Evolutionary conservation across 192 early-diverging fungal species (phyloP).

Genomic region (Backusella parvicylindrica): DNA sequence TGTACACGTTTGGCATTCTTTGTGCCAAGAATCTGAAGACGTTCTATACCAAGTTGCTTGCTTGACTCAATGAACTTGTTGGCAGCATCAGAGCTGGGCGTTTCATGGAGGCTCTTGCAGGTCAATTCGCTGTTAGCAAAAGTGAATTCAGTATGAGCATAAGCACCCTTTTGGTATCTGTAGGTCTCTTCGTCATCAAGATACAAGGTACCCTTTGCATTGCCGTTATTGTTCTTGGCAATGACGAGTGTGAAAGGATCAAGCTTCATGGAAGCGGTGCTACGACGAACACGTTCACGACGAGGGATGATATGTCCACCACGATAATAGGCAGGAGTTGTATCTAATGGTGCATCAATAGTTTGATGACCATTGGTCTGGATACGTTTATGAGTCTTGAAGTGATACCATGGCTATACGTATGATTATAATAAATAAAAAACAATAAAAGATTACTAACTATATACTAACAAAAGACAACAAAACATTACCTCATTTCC

Average conservation of each 20-base stretch:
- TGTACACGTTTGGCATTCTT: neutral
- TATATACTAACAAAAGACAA: neutral
- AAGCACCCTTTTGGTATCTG: conserved; percentile 64
- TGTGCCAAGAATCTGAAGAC: conserved; percentile 38
- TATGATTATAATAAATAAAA: neutral
- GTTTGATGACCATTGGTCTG: conserved; percentile 29
- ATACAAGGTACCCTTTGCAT: conserved; percentile 79
- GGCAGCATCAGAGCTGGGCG: neutral
- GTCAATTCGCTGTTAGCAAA: conserved; percentile 42
- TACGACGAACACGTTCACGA: conserved; percentile 80
- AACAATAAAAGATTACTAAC: neutral
- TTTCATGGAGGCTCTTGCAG: conserved; percentile 25
- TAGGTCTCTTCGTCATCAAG: conserved; percentile 90
- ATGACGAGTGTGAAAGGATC: conserved; percentile 94
- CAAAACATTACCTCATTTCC: conserved; percentile 44
- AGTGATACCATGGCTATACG: conserved; percentile 67
- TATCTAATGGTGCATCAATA: conserved; percentile 67
- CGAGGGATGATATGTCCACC: conserved; percentile 89
- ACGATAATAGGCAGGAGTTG: conserved; percentile 83
- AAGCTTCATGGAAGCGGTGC: conserved; percentile 70
- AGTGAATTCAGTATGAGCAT: conserved; percentile 54
- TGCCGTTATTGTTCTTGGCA: conserved; percentile 61
- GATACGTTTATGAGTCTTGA: conserved; percentile 41
- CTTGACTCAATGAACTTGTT: conserved; percentile 26
- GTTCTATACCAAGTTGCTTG: conserved; percentile 38